Evolutionary conservation across 495 filamentous ascomycete species (phyloP), one percentile per base, ranked within the genome.

Genomic region (Darksidea phi): DNA sequence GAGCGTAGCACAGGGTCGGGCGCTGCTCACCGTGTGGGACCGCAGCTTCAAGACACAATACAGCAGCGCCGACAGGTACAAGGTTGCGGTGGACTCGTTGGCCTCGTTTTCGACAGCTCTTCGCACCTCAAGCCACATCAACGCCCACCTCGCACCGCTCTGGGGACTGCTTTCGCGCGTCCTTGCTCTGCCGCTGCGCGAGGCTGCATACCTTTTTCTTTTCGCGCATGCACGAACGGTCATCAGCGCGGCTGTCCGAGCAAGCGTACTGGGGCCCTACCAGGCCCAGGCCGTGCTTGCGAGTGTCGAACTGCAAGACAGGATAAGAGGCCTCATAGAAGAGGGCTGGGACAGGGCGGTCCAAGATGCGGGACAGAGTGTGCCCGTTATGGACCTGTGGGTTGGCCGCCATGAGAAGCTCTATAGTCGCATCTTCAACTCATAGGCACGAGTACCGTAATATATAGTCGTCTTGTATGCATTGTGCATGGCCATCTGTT

Each of bases 381-480:
- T 93, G 38, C 91, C 92, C 7, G 84, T 86, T 17, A 82, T 97
- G 78, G 94, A 98, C 81, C 70, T 98, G 45, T 98, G 93, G 90
- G 79, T 95, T 57, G 94, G 95, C 11, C 83, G 94, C 71, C 94
- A 98, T 76, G 94, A 98, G 79, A 72, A 96, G 71, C 74, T 98
- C 38, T 98, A 98, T 76, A 95, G 89, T 63, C 85, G 94, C 71
- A 97, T 98, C 50, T 98, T 98, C 68, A 97, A 98, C 72, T 87
- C 84, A 52, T 86, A 54, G 28, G 10, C 28, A 3, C 4, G 28
- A 32, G 28, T 10, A 10, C 28, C n/a, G n/a, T n/a, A n/a, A n/a
- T n/a, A n/a, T n/a, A n/a, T n/a, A n/a, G n/a, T n/a, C n/a, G n/a
- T n/a, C n/a, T n/a, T n/a, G n/a, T n/a, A n/a, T n/a, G n/a, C n/a